Conservation (phyloP, 306 rosid species). For the Abrus pulchellus region DNA sequence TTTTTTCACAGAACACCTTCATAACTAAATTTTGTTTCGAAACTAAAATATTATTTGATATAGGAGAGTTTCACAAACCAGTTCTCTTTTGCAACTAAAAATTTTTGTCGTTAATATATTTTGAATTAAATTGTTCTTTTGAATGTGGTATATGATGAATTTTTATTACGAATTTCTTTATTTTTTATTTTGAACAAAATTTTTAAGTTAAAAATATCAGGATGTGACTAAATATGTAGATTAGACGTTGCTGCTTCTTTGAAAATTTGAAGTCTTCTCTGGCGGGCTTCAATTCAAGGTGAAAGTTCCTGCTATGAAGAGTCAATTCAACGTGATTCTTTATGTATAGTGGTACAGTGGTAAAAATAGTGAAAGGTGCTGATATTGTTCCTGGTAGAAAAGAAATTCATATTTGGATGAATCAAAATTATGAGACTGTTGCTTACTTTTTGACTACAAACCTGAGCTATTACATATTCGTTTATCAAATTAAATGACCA, state of each 20-base stretch:
- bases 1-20: background rate
- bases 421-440: conserved; percentile 11
- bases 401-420: conserved; percentile 16
- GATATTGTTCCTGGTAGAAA: background rate
- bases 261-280: conserved; percentile 15
- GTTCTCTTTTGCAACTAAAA: background rate
- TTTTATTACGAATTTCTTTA: background rate
- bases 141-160: background rate
- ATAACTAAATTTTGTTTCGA: background rate
- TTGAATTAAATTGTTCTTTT: background rate
- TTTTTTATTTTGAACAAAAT: background rate
- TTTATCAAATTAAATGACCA: conserved; percentile 4
- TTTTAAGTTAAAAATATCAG: background rate
- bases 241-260: background rate
- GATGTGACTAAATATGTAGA: background rate
- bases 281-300: conserved; percentile 32
- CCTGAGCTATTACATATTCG: conserved; percentile 1
- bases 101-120: background rate
- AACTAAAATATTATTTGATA: background rate
- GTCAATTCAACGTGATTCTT: conserved; percentile 40
- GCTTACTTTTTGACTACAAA: conserved; percentile 36
- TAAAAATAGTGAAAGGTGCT: conserved; percentile 21
- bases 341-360: background rate
- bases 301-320: conserved; percentile 1
- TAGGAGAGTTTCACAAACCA: background rate